Evolutionary conservation across 2,329 filamentous ascomycete genomes (phyloP).

Genomic region (Epichloe sylvatica): DNA sequence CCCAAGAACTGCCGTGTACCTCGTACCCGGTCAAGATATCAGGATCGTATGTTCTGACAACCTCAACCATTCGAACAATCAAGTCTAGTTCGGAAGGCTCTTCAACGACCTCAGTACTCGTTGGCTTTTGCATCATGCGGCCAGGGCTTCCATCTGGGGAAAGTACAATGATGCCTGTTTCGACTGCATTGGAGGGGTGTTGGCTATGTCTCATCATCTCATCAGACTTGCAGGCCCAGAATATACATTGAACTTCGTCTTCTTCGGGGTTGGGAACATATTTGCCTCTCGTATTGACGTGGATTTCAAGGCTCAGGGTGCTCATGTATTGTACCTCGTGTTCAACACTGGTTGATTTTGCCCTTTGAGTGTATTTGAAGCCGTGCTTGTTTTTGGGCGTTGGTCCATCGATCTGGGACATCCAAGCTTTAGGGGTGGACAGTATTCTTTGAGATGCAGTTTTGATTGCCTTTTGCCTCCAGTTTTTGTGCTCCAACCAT

Average conservation of each 20-base stretch:
- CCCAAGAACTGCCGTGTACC: constrained; percentile 87
- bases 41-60: constrained; percentile 73
- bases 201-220: constrained; percentile 29
- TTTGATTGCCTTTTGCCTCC: constrained; percentile 9
- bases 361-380: constrained; percentile 73
- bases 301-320: constrained; percentile 84
- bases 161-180: constrained; percentile 60
- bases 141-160: constrained; percentile 47
- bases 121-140: constrained; percentile 47
- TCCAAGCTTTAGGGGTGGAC: constrained; percentile 21
- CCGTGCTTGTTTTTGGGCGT: constrained; percentile 72
- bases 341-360: constrained; percentile 59
- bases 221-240: constrained; percentile 78
- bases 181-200: constrained; percentile 32
- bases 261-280: constrained; percentile 80
- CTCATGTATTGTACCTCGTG: constrained; percentile 92
- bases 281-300: constrained; percentile 72
- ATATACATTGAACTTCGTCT: constrained; percentile 76
- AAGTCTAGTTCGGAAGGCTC: constrained; percentile 74
- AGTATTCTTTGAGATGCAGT: constrained; percentile 9
- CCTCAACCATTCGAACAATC: constrained; percentile 71
- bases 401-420: constrained; percentile 80
- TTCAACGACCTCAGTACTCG: constrained; percentile 50
- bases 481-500: constrained; percentile 44
- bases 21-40: constrained; percentile 93